phyloP scores from a whole-genome alignment of 2,329 filamentous ascomycete species.

The Mycosphaerella arachidis region DNA sequence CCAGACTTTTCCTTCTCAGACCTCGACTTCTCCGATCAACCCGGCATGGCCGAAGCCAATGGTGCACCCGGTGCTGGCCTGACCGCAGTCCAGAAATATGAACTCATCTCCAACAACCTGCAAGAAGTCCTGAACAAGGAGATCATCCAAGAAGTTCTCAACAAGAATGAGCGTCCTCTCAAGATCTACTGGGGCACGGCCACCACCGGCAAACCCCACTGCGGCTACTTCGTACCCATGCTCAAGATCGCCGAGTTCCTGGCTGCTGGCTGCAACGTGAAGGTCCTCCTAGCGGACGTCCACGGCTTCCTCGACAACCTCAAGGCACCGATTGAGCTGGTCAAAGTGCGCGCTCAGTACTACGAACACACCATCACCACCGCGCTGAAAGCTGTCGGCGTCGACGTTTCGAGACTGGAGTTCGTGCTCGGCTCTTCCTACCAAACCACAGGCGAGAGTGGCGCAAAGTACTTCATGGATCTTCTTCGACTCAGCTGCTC shows the following conservation, averaged over 20 bases:
- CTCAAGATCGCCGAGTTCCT: conserved; percentile 89
- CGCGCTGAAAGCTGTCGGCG: conserved; percentile 70
- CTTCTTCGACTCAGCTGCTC: conserved; percentile 69
- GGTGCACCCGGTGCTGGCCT: conserved; percentile 9
- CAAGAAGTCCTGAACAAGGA: conserved; percentile 79
- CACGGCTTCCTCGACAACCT: conserved; percentile 61
- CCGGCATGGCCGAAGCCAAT: conserved; percentile 13
- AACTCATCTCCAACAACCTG: conserved; percentile 69
- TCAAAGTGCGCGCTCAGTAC: conserved; percentile 76
- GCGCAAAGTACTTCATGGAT: conserved; percentile 74
- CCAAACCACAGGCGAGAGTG: conserved; percentile 61
- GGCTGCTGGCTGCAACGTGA: conserved; percentile 69
- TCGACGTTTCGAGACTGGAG: conserved; percentile 70
- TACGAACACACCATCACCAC: conserved; percentile 73
- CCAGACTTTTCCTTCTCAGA: not conserved
- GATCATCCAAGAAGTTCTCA: conserved; percentile 68
- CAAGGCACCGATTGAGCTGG: conserved; percentile 74
- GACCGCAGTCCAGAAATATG: conserved; percentile 57
- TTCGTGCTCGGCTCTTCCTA: conserved; percentile 71
- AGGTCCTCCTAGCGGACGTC: conserved; percentile 43
- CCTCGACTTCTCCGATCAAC: not conserved
- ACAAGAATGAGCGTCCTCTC: conserved; percentile 65
- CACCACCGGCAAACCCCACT: conserved; percentile 82
- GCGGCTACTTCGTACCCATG: conserved; percentile 81
- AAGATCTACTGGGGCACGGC: conserved; percentile 87